Conservation (phyloP, 2,329 filamentous ascomycete genomes). For the Hysterium pulicare region DNA sequence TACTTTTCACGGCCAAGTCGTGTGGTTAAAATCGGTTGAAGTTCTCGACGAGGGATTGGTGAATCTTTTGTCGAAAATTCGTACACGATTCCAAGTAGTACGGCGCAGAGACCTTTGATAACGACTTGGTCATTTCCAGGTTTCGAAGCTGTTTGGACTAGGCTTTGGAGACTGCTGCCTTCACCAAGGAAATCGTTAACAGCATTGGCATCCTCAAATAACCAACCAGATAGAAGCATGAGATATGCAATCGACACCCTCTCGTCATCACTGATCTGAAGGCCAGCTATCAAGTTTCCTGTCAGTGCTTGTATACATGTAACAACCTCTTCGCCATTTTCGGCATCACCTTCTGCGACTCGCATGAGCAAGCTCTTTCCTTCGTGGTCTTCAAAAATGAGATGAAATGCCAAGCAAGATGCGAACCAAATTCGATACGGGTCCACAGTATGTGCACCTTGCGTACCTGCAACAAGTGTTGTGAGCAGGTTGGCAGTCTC, state of each 20-base stretch:
- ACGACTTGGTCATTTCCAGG: constrained; percentile 57
- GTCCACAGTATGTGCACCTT: constrained; percentile 63
- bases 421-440: constrained; percentile 91
- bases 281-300: constrained; percentile 76
- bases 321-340: constrained; percentile 88
- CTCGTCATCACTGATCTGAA: constrained; percentile 74
- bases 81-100: constrained; percentile 83
- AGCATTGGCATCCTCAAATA: constrained; percentile 87
- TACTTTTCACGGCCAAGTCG: constrained; percentile 84
- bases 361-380: constrained; percentile 77
- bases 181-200: constrained; percentile 92
- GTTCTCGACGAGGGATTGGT: constrained; percentile 73
- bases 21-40: constrained; percentile 74
- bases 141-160: constrained; percentile 68
- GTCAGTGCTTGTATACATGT: constrained; percentile 88
- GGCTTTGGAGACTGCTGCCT: constrained; percentile 83
- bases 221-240: constrained; percentile 83
- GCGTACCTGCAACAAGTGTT: constrained; percentile 68
- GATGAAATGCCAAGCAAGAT: constrained; percentile 77
- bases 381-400: constrained; percentile 74
- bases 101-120: constrained; percentile 77
- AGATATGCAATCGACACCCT: constrained; percentile 79
- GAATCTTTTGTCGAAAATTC: constrained; percentile 98
- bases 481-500: constrained; percentile 86
- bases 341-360: constrained; percentile 84